Percentiles rank a stretch among this genome's conserved stretches.
Evolutionary conservation across 2,329 filamentous ascomycete species (phyloP).

Genomic region (Penicillium sp.): DNA sequence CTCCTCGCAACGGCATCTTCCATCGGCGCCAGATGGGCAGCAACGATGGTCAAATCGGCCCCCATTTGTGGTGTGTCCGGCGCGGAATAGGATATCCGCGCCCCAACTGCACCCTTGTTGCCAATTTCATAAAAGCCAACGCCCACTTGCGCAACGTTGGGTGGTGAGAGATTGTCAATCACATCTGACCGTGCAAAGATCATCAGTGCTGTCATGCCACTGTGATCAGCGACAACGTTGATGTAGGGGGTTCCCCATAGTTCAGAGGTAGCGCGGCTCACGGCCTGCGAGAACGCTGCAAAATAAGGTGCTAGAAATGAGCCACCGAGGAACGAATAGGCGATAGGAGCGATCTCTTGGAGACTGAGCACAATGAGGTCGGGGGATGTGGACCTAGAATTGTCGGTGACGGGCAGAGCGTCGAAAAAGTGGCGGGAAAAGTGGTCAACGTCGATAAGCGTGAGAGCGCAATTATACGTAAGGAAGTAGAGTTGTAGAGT

Average conservation of each 20-base stretch:
- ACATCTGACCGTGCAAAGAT: conserved; percentile 73
- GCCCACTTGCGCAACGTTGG: conserved; percentile 82
- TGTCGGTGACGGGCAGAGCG: conserved; percentile 55
- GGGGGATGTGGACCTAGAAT: conserved; percentile 61
- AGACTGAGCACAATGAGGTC: conserved; percentile 72
- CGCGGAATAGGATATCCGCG: conserved; percentile 67
- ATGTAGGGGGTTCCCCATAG: conserved; percentile 63
- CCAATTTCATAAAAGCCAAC: conserved; percentile 88
- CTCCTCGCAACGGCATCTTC: conserved; percentile 76
- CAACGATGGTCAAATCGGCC: conserved; percentile 80
- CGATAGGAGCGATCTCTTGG: conserved; percentile 87
- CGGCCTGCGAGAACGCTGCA: conserved; percentile 69
- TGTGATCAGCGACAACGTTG: conserved; percentile 72
- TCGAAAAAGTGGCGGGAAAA: conserved; percentile 74
- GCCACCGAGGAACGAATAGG: conserved; percentile 83
- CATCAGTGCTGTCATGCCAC: conserved; percentile 89
- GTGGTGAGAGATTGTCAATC: conserved; percentile 61
- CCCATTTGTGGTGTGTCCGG: conserved; percentile 46
- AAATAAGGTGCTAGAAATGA: conserved; percentile 79
- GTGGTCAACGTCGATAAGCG: conserved; percentile 68
- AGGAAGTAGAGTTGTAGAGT: conserved; percentile 75
- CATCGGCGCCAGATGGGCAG: conserved; percentile 86
- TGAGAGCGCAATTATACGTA: conserved; percentile 87
- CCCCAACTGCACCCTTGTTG: conserved; percentile 90
- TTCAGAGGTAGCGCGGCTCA: conserved; percentile 69